Conservation (phyloP, 371 early-diverging fungal species). For the Rhizopus sp. region DNA sequence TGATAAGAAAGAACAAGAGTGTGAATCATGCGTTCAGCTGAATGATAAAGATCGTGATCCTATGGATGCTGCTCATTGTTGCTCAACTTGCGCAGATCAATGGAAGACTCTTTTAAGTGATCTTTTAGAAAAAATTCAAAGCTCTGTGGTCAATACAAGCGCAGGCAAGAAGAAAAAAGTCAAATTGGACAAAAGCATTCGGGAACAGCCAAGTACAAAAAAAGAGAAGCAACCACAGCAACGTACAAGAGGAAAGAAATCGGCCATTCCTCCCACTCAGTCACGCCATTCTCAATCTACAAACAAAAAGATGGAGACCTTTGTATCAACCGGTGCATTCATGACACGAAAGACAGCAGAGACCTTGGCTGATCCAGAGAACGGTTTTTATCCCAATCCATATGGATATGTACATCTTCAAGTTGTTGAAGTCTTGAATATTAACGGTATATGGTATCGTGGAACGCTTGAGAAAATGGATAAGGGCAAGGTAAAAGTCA, state of each 20-base stretch:
- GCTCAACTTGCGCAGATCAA: slow-evolving; percentile 6
- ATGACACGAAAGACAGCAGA: slow-evolving; percentile 51
- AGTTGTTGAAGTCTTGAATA: slow-evolving; percentile 47
- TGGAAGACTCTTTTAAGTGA: neutral
- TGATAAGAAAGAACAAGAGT: slow-evolving; percentile 1
- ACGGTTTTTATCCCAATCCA: slow-evolving; percentile 45
- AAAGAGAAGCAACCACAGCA: neutral
- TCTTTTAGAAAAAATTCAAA: neutral
- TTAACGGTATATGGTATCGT: slow-evolving; percentile 55
- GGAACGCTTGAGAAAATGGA: slow-evolving; percentile 50
- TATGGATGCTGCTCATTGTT: slow-evolving; percentile 7
- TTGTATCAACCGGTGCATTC: slow-evolving; percentile 53
- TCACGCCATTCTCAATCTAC: slow-evolving; percentile 15
- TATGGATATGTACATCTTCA: slow-evolving; percentile 44
- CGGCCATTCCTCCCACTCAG: slow-evolving; percentile 20
- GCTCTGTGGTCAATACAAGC: neutral
- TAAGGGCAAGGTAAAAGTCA: slow-evolving; percentile 50
- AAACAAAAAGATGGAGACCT: slow-evolving; percentile 18
- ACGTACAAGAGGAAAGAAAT: neutral
- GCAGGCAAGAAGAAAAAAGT: neutral
- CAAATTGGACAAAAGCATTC: neutral
- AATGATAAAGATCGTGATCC: slow-evolving; percentile 4
- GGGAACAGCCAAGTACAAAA: neutral
- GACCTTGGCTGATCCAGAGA: slow-evolving; percentile 27
- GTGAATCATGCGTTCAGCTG: neutral